Base-by-base conservation (phyloP, 176 grass and related monocot genomes). In the Saccharum officinarum region DNA sequence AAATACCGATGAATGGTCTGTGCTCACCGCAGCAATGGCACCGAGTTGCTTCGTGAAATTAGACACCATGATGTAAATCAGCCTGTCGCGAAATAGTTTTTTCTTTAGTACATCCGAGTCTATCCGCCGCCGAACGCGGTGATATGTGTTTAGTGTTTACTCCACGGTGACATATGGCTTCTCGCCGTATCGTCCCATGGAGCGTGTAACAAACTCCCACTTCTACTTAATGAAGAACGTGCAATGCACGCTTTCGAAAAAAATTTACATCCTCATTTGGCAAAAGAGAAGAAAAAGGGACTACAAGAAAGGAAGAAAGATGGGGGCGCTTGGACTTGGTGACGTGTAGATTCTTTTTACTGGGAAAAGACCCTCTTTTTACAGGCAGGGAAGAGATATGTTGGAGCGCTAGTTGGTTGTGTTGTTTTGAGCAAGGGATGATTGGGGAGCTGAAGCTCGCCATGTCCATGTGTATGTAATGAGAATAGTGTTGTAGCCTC, bases 1-100 rank as follows among this genome's bases (percentile, higher is more conserved):
- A 92, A 41, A 80, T 77, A 20, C 26, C n/a, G 44, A 73, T 45
- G 77, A 70, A 69, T 40, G 34, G 44, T 55, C 55, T 60, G 28
- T n/a, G 6, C 31, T 39, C 37, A 8, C 31, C 10, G 42, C 50
- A 71, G 37, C 45, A 38, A 73, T 59, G 50, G 44, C 73, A 67
- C 16, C 36, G 39, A 72, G 31, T 88, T 70, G 67, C 47, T 73
- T 18, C 6, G 7, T 57, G 18, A 73, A 63, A 88, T 17, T 63
- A 63, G 79, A 57, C 78, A 72, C 3, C 82, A 30, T 73, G 33
- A 6, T 90, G 67, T 82, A 71, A 57, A 36, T 5, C 57, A 80
- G 34, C 47, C 15, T 37, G 26, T n/a, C n/a, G n/a, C n/a, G n/a
- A n/a, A n/a, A n/a, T n/a, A n/a, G n/a, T n/a, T n/a, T n/a, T n/a